phyloP scores from a whole-genome alignment of 2,329 filamentous ascomycete species.

The Paracamarosporium sp. region DNA sequence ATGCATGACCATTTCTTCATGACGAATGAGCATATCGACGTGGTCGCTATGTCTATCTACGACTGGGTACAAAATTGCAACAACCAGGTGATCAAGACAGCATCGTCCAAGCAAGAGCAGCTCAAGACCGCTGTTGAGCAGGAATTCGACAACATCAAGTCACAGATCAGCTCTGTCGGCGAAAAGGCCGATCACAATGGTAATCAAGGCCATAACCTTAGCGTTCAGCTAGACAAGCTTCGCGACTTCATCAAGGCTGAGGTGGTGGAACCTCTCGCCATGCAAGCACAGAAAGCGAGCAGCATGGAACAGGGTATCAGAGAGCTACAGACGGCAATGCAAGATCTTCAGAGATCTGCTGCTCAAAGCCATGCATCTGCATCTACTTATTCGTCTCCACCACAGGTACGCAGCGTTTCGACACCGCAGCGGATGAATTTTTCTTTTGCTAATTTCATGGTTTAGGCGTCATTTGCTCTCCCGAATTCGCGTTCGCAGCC shows the following conservation, averaged over 20 bases:
- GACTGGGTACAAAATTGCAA: conserved; percentile 27
- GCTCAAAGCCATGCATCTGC: conserved; percentile 21
- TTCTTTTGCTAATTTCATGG: not conserved
- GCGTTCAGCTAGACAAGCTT: conserved; percentile 34
- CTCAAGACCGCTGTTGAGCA: conserved; percentile 25
- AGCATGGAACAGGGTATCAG: conserved; percentile 33
- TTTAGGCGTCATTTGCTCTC: conserved; percentile 7
- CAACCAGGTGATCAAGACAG: conserved; percentile 16
- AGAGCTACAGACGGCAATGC: conserved; percentile 31
- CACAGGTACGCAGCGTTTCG: conserved; percentile 2
- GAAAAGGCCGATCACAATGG: conserved; percentile 26
- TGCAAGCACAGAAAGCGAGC: conserved; percentile 31
- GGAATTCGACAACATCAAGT: conserved; percentile 32
- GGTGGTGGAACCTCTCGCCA: conserved; percentile 27
- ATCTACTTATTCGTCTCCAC: conserved; percentile 13
- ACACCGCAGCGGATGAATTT: not conserved
- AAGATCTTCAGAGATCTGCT: conserved; percentile 29
- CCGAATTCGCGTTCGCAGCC: conserved; percentile 33
- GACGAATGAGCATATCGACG: conserved; percentile 45
- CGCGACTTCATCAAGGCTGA: conserved; percentile 32
- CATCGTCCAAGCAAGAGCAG: conserved; percentile 27
- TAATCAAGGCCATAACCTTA: conserved; percentile 26
- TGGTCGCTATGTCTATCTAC: conserved; percentile 34
- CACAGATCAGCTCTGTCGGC: conserved; percentile 29
- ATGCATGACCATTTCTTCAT: conserved; percentile 44